Percentiles rank a stretch among this genome's conserved stretches.
Conservation (phyloP, 495 filamentous ascomycete species). For the Podospora sp. region DNA sequence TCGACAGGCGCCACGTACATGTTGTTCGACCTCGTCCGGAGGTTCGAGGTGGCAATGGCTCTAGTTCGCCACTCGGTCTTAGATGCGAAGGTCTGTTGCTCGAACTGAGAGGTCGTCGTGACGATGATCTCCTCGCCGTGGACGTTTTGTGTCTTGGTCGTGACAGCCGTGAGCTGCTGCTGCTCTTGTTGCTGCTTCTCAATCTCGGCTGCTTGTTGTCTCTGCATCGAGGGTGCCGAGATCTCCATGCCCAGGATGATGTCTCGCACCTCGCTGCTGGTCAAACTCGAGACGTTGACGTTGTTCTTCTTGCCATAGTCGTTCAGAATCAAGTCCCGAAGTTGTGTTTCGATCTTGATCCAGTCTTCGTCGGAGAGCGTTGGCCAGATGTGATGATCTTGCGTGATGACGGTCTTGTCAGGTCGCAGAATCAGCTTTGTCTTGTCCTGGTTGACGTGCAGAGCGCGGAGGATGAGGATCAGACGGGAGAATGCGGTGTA, state of each 20-base stretch:
- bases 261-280: conserved; percentile 93
- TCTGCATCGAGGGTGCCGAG: conserved; percentile 94
- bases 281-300: conserved; percentile 95
- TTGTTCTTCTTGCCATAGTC: conserved; percentile 99
- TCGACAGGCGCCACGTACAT: conserved; percentile 98
- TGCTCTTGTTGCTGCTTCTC: conserved; percentile 98
- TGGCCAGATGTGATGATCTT: conserved; percentile 99
- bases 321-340: conserved; percentile 94
- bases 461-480: conserved; percentile 89
- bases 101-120: conserved; percentile 94
- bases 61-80: conserved; percentile 99
- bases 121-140: conserved; percentile 98
- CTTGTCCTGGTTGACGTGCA: conserved; percentile 98
- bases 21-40: conserved; percentile 93
- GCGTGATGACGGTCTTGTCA: conserved; percentile 97
- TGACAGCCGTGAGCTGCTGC: conserved; percentile 94
- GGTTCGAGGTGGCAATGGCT: conserved; percentile 94
- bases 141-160: conserved; percentile 97
- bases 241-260: conserved; percentile 99
- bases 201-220: conserved; percentile 98
- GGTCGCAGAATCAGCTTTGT: conserved; percentile 96
- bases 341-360: conserved; percentile 97
- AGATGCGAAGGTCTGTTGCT: conserved; percentile 95
- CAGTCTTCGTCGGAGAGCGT: conserved; percentile 93
- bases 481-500: conserved; percentile 98